Percentiles rank a stretch among this genome's conserved stretches.
Conservation (phyloP, 768 basidiomycete genomes). For the Austroboletus eburneus region DNA sequence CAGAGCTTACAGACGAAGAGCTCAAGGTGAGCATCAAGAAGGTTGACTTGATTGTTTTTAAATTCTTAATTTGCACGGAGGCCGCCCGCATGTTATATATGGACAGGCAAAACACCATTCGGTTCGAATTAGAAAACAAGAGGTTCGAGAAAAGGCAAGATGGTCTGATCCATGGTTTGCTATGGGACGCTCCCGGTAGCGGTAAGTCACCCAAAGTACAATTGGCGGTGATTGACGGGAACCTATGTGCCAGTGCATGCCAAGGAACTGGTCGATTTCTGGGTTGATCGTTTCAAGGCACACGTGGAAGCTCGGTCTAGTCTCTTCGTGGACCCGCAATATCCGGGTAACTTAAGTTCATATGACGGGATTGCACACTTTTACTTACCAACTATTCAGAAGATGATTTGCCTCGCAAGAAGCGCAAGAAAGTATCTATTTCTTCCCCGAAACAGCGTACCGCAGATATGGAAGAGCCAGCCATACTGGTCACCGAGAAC, state of each 20-base stretch:
- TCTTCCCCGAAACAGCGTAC: not conserved
- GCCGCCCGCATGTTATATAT: constrained; percentile 64
- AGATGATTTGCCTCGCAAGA: constrained; percentile 41
- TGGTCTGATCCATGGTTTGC: constrained; percentile 53
- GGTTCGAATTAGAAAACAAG: constrained; percentile 49
- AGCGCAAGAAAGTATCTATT: constrained; percentile 42
- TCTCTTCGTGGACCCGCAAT: constrained; percentile 6
- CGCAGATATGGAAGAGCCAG: not conserved
- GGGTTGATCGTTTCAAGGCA: constrained; percentile 67
- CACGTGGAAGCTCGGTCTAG: constrained; percentile 61
- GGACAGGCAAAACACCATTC: constrained; percentile 52
- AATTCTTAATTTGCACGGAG: constrained; percentile 29
- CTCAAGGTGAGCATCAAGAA: constrained; percentile 48
- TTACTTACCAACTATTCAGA: constrained; percentile 6
- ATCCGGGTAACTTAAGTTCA: constrained; percentile 12
- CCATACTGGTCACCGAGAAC: constrained; percentile 5
- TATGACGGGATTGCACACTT: not conserved
- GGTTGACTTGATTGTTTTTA: not conserved
- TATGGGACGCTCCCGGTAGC: constrained; percentile 63
- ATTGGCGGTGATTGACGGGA: constrained; percentile 2
- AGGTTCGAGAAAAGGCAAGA: constrained; percentile 52
- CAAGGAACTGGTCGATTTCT: constrained; percentile 64
- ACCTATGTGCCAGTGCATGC: constrained; percentile 56
- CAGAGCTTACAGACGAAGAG: constrained; percentile 80
- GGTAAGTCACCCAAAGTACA: constrained; percentile 40